phyloP scores from a whole-genome alignment of 495 filamentous ascomycete species.

The Eremomyces bilateralis region DNA sequence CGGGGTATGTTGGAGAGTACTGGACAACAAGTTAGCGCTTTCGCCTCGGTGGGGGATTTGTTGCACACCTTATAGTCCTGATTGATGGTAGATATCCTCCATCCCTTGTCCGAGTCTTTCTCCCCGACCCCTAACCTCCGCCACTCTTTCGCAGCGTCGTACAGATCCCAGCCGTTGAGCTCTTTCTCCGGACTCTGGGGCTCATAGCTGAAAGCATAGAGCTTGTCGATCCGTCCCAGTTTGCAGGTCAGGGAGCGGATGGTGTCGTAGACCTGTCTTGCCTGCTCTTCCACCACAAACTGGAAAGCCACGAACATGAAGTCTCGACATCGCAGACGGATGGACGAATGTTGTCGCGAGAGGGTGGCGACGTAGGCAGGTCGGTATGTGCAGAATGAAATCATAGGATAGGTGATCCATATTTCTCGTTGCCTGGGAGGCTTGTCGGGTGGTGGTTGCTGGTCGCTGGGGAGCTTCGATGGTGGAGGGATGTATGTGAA shows the following conservation, averaged over 20 bases:
- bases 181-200: slow-evolving; percentile 51
- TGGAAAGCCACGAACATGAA: slow-evolving; percentile 86
- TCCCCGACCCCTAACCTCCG: slow-evolving; percentile 56
- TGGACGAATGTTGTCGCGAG: slow-evolving; percentile 53
- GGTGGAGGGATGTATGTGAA: slow-evolving; percentile 16
- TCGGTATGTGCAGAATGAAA: slow-evolving; percentile 22
- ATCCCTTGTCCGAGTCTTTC: slow-evolving; percentile 52
- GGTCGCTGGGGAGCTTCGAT: slow-evolving; percentile 13
- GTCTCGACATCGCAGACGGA: slow-evolving; percentile 77
- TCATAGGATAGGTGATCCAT: slow-evolving; percentile 89
- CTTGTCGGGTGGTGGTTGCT: slow-evolving; percentile 18
- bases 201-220: slow-evolving; percentile 75
- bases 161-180: slow-evolving; percentile 70
- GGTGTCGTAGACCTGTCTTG: slow-evolving; percentile 71
- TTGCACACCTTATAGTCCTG: slow-evolving; percentile 43
- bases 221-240: slow-evolving; percentile 63
- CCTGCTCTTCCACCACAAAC: slow-evolving; percentile 50
- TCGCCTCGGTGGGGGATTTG: not conserved
- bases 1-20: slow-evolving; percentile 94
- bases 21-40: slow-evolving; percentile 16
- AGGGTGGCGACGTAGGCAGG: slow-evolving; percentile 40
- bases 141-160: slow-evolving; percentile 66
- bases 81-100: slow-evolving; percentile 86
- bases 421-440: slow-evolving; percentile 29
- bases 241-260: slow-evolving; percentile 68